A percentile compares a stretch with the other conserved stretches of the same genome.
Evolutionary conservation across 768 basidiomycete genomes (phyloP).

Genomic region (Trametes cingulata): DNA sequence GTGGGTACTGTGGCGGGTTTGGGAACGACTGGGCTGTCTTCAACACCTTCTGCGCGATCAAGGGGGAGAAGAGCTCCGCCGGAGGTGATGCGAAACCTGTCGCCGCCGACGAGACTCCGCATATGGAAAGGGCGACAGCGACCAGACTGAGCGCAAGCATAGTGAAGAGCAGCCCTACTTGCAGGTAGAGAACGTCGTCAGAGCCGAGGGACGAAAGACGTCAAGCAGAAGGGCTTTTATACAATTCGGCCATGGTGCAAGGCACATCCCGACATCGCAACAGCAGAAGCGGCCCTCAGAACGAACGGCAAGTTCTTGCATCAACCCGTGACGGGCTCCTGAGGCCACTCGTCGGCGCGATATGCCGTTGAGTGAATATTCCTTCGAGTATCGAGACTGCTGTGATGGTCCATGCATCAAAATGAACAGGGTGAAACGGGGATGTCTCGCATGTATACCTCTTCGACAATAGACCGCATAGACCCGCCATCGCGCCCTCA

Average conservation of each 20-base stretch:
- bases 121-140: background rate
- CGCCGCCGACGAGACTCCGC: conserved; percentile 6
- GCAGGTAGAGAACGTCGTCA: no score
- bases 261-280: background rate
- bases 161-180: no score
- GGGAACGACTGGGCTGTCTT: conserved; percentile 50
- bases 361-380: background rate
- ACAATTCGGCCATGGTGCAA: background rate
- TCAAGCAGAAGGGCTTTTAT: background rate
- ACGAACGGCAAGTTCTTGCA: background rate
- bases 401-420: background rate
- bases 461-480: background rate
- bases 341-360: background rate
- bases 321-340: conserved; percentile 4
- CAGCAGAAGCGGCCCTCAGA: no score
- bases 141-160: conserved; percentile 4
- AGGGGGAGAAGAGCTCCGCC: conserved; percentile 56
- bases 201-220: background rate
- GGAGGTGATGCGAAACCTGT: conserved; percentile 32
- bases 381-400: background rate
- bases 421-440: no score
- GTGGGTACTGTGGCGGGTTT: conserved; percentile 52
- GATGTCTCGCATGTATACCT: background rate
- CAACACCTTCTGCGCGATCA: conserved; percentile 59
- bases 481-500: no score